Evolutionary conservation across 2,329 filamentous ascomycete species (phyloP).

Genomic region (Microcyclospora pomicola): DNA sequence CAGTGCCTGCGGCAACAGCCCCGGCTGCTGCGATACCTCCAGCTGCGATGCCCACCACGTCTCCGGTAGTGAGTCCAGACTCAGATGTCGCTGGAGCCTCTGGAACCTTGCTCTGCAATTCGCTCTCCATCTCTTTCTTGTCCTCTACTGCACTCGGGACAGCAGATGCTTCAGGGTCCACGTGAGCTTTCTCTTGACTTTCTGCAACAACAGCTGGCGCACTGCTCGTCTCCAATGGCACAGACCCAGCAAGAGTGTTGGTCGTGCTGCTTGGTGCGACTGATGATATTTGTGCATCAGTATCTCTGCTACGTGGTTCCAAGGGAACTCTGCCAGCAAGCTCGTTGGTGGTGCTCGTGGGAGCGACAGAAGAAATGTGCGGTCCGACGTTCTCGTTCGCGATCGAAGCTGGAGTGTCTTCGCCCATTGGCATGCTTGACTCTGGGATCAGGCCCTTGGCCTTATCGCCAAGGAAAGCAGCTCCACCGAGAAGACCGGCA

Average conservation of each 20-base stretch:
- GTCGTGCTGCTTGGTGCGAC: not conserved
- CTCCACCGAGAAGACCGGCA: conserved; percentile 24
- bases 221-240: conserved; percentile 12
- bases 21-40: not conserved
- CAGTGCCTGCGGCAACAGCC: not conserved
- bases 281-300: conserved; percentile 1
- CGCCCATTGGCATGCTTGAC: conserved; percentile 60
- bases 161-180: conserved; percentile 53
- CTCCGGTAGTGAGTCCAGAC: too few species aligned
- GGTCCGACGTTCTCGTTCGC: conserved; percentile 7
- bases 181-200: conserved; percentile 52
- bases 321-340: conserved; percentile 33
- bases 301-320: conserved; percentile 23
- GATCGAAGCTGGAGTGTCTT: conserved; percentile 10
- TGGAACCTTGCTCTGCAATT: conserved; percentile 52
- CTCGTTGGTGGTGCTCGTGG: conserved; percentile 32
- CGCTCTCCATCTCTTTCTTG: conserved; percentile 46
- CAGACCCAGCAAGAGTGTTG: not conserved
- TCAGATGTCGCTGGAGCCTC: conserved; percentile 1
- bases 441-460: conserved; percentile 61
- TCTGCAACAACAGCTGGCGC: conserved; percentile 45
- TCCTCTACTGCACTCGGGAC: conserved; percentile 38
- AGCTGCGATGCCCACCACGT: too few species aligned
- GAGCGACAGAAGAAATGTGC: conserved; percentile 28
- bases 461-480: conserved; percentile 26